phyloP scores from a whole-genome alignment of 2,329 filamentous ascomycete species.

The Epicoccum sorghinum region DNA sequence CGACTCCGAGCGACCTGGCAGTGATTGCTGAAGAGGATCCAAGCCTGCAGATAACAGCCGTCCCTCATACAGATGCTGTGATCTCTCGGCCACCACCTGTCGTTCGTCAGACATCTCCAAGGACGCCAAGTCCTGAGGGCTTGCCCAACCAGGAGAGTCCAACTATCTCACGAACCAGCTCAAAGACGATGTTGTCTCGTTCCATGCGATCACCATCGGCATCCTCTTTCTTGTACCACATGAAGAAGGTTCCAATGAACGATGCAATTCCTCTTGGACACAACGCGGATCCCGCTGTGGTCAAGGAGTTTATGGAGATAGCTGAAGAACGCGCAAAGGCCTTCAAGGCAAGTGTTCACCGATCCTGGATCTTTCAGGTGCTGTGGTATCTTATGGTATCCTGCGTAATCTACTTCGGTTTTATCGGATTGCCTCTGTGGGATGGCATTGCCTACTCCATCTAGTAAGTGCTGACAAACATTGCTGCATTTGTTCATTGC shows the following conservation, averaged over 20 bases:
- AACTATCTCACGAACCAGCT: not conserved
- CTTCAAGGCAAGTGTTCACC: not conserved
- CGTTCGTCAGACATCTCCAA: not conserved
- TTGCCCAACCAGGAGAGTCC: not conserved
- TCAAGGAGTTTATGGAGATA: not conserved
- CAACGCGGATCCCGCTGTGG: not conserved
- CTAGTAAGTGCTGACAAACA: constrained; percentile 37
- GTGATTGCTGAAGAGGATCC: not conserved
- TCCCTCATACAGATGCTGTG: not conserved
- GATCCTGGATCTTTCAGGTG: not conserved
- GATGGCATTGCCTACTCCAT: constrained; percentile 52
- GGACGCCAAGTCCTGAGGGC: not conserved
- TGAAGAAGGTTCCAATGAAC: not conserved
- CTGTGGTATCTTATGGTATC: constrained; percentile 24
- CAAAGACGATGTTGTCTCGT: not conserved
- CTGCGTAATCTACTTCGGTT: constrained; percentile 52
- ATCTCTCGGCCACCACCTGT: not conserved
- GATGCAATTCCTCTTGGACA: not conserved
- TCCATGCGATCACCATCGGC: not conserved
- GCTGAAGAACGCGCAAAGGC: not conserved
- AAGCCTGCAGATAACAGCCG: not conserved
- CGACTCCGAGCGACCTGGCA: not conserved
- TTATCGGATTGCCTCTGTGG: constrained; percentile 55
- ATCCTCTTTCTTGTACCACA: not conserved
- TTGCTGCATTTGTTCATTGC: not conserved